Evolutionary conservation across 257 asterid genomes (phyloP).

Genomic region (Solanum lycopersicoides): DNA sequence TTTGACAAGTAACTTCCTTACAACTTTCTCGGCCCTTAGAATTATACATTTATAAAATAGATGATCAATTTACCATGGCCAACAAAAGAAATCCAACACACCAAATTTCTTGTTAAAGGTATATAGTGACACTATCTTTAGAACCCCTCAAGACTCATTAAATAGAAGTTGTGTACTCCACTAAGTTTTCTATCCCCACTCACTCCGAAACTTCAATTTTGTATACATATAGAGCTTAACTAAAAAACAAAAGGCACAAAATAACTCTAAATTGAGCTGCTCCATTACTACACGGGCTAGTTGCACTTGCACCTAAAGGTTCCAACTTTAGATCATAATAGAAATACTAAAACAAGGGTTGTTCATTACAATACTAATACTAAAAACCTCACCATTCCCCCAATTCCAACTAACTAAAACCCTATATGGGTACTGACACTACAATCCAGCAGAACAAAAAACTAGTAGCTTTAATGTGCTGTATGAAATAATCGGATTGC

Average conservation of each 20-base stretch:
- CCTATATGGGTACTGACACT: not conserved
- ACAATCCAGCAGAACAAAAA: not conserved
- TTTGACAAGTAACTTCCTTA: not conserved
- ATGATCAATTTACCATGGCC: not conserved
- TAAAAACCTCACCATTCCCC: not conserved
- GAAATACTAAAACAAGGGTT: not conserved
- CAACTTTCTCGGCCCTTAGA: not conserved
- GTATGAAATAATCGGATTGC: not conserved
- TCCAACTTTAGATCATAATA: not conserved
- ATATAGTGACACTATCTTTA: not conserved
- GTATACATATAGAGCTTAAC: not conserved
- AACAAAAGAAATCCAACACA: not conserved
- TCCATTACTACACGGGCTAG: not conserved
- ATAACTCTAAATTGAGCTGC: not conserved
- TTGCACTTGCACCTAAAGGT: not conserved
- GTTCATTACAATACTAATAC: not conserved
- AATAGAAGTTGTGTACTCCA: not conserved
- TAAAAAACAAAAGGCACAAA: not conserved
- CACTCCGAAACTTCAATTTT: not conserved
- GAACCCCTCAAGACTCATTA: not conserved
- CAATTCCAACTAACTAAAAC: not conserved
- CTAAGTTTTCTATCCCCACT: not conserved
- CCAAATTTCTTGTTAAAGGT: not conserved
- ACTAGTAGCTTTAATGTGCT: not conserved
- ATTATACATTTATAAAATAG: not conserved